phyloP scores from a whole-genome alignment of 2,329 filamentous ascomycete genomes.

The Alternaria burnsii region DNA sequence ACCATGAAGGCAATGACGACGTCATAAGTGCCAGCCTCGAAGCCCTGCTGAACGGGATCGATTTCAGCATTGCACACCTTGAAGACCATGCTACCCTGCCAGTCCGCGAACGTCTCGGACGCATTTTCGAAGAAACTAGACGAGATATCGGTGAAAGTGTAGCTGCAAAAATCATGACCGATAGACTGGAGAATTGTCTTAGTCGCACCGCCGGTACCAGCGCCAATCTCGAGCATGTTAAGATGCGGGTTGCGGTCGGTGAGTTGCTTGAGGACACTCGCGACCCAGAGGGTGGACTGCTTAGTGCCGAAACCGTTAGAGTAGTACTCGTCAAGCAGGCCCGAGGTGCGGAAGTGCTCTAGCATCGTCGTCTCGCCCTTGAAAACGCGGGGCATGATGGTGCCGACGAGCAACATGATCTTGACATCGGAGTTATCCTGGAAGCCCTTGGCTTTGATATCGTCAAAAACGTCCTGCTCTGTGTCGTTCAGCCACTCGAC shows the following conservation, averaged over 20 bases:
- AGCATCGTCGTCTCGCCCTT: slow-evolving; percentile 5
- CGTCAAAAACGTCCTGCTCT: neutral
- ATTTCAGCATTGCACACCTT: slow-evolving; percentile 16
- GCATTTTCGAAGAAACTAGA: neutral
- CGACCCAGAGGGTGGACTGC: neutral
- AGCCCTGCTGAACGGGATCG: slow-evolving; percentile 20
- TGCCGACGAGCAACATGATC: slow-evolving; percentile 1
- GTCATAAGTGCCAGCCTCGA: slow-evolving; percentile 21
- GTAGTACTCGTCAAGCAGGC: neutral
- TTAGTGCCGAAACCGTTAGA: slow-evolving; percentile 3
- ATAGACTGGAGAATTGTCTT: slow-evolving; percentile 10
- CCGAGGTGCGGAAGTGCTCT: slow-evolving; percentile 2
- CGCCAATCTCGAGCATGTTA: slow-evolving; percentile 3
- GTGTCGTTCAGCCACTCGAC: neutral
- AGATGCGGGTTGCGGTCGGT: neutral
- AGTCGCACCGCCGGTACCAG: slow-evolving; percentile 6
- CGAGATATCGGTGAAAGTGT: slow-evolving; percentile 28
- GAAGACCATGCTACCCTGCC: slow-evolving; percentile 8
- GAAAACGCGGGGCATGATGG: slow-evolving; percentile 1
- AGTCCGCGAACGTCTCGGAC: neutral
- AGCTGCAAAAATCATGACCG: slow-evolving; percentile 14
- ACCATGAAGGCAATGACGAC: slow-evolving; percentile 28
- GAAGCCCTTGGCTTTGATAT: neutral
- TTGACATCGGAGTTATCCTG: slow-evolving; percentile 1
- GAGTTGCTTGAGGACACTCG: neutral